Evolutionary conservation across 208 protist genomes (phyloP).

Genomic region (Wallacemonas sp.): DNA sequence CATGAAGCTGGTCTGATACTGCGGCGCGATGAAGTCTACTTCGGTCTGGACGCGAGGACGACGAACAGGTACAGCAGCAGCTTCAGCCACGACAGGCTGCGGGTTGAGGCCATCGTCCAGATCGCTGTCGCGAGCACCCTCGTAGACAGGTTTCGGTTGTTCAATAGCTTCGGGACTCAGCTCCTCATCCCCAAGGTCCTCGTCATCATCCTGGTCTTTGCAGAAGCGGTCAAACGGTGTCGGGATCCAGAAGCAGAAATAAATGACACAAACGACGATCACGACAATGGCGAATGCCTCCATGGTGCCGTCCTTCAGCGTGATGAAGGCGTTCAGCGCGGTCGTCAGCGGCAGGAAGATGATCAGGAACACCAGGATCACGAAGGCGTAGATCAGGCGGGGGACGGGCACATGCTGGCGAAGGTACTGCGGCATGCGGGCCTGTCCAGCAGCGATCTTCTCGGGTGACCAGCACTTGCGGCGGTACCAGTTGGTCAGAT

Average conservation of each 20-base stretch:
- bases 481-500: not conserved
- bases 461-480: conserved; percentile 2
- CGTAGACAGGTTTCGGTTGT: too few species aligned
- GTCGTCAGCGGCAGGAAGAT: conserved; percentile 37
- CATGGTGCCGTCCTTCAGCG: conserved; percentile 5
- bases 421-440: conserved; percentile 27
- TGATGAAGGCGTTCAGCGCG: conserved; percentile 22
- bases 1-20: conserved; percentile 55
- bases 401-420: conserved; percentile 25
- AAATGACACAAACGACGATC: conserved; percentile 17
- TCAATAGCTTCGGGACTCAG: too few species aligned
- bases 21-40: conserved; percentile 60
- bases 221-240: not conserved
- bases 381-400: conserved; percentile 34
- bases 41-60: conserved; percentile 4
- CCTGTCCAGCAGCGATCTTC: conserved; percentile 8
- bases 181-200: not conserved
- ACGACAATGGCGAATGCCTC: conserved; percentile 31
- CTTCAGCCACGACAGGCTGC: not conserved
- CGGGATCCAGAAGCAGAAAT: conserved; percentile 24
- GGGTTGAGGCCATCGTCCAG: not conserved
- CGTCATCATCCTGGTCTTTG: conserved; percentile 3
- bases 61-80: not conserved
- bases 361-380: conserved; percentile 28
- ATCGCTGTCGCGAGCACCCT: too few species aligned